A percentile compares a stretch with the other conserved stretches of the same genome.
phyloP scores from a whole-genome alignment of 805 yeast genomes.

The Candida andamanensis region DNA sequence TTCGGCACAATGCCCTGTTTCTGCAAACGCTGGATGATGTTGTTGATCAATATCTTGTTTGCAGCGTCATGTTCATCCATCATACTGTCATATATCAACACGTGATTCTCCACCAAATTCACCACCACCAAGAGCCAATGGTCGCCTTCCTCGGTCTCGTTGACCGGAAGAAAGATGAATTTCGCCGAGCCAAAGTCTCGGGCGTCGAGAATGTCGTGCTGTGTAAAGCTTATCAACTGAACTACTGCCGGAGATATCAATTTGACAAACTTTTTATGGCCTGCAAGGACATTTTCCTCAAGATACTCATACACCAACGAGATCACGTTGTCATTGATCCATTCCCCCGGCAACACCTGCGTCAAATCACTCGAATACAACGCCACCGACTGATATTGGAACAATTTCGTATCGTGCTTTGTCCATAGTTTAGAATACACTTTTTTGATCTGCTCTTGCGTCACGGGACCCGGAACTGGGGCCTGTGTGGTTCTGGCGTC shows the following conservation, averaged over 20 bases:
- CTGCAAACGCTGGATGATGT: slow-evolving; percentile 18
- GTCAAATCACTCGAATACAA: slow-evolving; percentile 54
- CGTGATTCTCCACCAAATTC: slow-evolving; percentile 41
- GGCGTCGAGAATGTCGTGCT: slow-evolving; percentile 13
- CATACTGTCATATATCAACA: slow-evolving; percentile 60
- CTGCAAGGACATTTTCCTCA: slow-evolving; percentile 17
- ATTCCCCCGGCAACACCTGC: slow-evolving; percentile 57
- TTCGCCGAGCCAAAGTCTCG: slow-evolving; percentile 27
- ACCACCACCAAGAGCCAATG: slow-evolving; percentile 72
- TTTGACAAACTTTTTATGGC: slow-evolving; percentile 15
- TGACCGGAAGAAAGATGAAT: slow-evolving; percentile 63
- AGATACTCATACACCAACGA: slow-evolving; percentile 55
- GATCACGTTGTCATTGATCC: slow-evolving; percentile 71
- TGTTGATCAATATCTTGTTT: slow-evolving; percentile 19
- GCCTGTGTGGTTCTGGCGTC: slow-evolving; percentile 10
- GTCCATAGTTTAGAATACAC: slow-evolving; percentile 13
- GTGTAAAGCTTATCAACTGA: slow-evolving; percentile 52
- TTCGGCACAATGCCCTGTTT: slow-evolving; percentile 18
- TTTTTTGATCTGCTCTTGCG: slow-evolving; percentile 19
- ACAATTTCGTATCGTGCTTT: slow-evolving; percentile 20
- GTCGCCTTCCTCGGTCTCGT: slow-evolving; percentile 57
- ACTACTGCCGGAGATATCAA: slow-evolving; percentile 57
- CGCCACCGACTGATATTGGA: slow-evolving; percentile 54
- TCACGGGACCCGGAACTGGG: slow-evolving; percentile 9
- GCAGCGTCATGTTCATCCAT: slow-evolving; percentile 19